Conservation (phyloP, 106 monocot species). For the Platanthera zijinensis region DNA sequence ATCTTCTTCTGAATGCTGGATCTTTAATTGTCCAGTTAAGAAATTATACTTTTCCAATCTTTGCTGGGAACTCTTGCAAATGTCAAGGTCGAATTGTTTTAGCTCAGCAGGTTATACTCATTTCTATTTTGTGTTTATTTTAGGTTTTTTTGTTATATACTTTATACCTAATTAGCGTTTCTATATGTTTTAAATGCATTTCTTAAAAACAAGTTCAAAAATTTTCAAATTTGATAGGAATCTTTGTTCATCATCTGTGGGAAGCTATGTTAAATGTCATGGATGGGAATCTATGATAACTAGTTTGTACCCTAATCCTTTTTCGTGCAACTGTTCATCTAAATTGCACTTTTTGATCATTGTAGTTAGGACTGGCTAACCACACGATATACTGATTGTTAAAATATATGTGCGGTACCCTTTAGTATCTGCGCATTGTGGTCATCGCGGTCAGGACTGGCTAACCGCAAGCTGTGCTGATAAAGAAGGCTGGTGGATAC, state of each 20-base stretch:
- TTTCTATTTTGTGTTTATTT: not conserved
- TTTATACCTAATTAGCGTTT: not conserved
- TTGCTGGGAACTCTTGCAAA: conserved; percentile 60
- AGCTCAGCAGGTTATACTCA: conserved; percentile 68
- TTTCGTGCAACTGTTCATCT: too few species aligned
- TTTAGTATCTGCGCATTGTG: too few species aligned
- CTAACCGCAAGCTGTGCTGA: too few species aligned
- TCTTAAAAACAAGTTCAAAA: not conserved
- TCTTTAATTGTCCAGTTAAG: conserved; percentile 60
- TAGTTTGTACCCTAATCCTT: too few species aligned
- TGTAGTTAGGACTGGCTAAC: too few species aligned
- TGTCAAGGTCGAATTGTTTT: conserved; percentile 72
- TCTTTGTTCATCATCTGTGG: not conserved
- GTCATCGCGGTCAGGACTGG: too few species aligned
- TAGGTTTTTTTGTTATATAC: not conserved
- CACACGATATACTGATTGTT: too few species aligned
- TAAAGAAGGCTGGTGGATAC: too few species aligned
- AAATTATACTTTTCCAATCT: conserved; percentile 74
- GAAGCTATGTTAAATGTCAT: too few species aligned
- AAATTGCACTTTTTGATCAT: too few species aligned
- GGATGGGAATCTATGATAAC: too few species aligned
- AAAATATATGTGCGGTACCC: too few species aligned
- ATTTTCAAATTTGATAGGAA: not conserved
- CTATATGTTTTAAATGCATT: not conserved
- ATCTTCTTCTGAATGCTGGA: conserved; percentile 44